These are phyloP conservation scores for Beauveria australis DNA, from an alignment of 2,329 filamentous ascomycete genomes.

Conservation along the genomic window DNA sequence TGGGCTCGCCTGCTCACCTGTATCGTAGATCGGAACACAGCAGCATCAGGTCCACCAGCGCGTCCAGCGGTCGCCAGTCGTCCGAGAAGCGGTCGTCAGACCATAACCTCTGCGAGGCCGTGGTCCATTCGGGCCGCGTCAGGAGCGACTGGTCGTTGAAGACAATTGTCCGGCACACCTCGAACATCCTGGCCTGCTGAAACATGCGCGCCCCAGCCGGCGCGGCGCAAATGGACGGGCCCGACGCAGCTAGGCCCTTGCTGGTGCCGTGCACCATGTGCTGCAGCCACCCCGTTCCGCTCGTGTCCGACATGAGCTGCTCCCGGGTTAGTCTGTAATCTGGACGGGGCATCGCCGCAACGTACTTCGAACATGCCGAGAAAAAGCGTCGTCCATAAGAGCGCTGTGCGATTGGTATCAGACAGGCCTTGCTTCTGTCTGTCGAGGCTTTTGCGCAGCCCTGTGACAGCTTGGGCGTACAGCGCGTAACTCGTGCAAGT, in stretches of 20 bases:
- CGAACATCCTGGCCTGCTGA: conserved; percentile 23
- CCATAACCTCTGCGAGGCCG: conserved; percentile 1
- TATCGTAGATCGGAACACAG: conserved; percentile 23
- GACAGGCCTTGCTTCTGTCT: conserved; percentile 16
- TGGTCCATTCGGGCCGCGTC: conserved; percentile 17
- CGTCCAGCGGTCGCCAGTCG: conserved; percentile 16
- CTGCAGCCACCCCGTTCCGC: conserved; percentile 25
- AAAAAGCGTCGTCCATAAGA: conserved; percentile 26
- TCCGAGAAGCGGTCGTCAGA: background rate
- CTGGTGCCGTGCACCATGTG: conserved; percentile 28
- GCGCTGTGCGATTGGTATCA: background rate
- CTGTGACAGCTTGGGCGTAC: conserved; percentile 21
- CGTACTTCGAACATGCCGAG: conserved; percentile 27
- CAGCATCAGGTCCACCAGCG: conserved; percentile 23
- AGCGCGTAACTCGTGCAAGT: conserved; percentile 15
- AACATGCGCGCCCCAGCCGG: conserved; percentile 22
- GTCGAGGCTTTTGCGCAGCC: conserved; percentile 14
- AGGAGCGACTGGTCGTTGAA: conserved; percentile 23
- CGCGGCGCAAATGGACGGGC: conserved; percentile 18
- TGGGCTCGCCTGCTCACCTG: conserved; percentile 15
- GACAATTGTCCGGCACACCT: conserved; percentile 24
- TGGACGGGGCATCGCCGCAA: background rate
- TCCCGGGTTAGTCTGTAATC: background rate
- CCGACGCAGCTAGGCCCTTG: conserved; percentile 22
- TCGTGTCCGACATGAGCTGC: conserved; percentile 25